Evolutionary conservation across 2,329 filamentous ascomycete genomes (phyloP).

Genomic region (Colletotrichum sp.): DNA sequence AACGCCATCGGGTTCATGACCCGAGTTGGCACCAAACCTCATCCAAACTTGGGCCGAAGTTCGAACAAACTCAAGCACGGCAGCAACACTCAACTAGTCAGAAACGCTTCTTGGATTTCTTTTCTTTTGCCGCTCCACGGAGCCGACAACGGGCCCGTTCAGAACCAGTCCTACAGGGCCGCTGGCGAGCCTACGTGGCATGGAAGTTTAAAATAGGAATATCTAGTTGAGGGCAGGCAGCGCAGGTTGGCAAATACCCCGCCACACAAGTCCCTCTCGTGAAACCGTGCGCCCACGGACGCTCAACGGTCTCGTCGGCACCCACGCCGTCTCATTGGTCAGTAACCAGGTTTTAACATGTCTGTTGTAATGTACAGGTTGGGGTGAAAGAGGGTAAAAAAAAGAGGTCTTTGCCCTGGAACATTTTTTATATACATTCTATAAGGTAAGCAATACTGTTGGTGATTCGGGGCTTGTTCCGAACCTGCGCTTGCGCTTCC

Average conservation of each 20-base stretch:
- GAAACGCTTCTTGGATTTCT: not conserved
- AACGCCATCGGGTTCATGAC: not conserved
- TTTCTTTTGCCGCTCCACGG: not conserved
- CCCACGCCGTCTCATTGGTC: not conserved
- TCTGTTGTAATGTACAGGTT: not conserved
- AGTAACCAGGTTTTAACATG: not conserved
- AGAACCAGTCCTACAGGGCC: not conserved
- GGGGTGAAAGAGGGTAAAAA: not conserved
- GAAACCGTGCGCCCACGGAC: not conserved
- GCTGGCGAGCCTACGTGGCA: not conserved
- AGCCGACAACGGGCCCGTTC: not conserved
- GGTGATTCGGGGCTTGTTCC: not conserved
- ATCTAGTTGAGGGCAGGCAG: not conserved
- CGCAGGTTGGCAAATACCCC: not conserved
- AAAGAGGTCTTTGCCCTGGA: not conserved
- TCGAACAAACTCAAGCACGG: not conserved
- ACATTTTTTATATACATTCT: not conserved
- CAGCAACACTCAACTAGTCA: not conserved
- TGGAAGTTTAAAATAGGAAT: not conserved
- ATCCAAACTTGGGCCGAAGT: not conserved
- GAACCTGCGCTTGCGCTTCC: not conserved
- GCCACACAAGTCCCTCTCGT: not conserved
- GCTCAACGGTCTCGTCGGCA: not conserved
- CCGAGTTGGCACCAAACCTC: not conserved
- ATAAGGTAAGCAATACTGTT: not conserved